Evolutionary conservation across 352 stramenopile species (phyloP).

Genomic region (Phytophthora chlamydospora): DNA sequence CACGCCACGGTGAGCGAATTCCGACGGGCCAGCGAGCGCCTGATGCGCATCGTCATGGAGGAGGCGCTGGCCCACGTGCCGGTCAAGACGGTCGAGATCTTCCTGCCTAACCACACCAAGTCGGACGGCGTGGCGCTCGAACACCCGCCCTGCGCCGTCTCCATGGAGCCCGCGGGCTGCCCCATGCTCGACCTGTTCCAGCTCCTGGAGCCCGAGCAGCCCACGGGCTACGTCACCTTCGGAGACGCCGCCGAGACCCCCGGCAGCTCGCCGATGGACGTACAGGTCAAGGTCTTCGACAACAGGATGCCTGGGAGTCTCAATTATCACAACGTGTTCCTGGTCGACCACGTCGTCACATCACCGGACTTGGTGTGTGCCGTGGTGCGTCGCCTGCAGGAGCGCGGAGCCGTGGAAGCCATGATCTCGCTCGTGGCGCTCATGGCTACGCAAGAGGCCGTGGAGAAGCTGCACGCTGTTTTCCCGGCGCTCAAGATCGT

Average conservation of each 20-base stretch:
- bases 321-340: conserved; percentile 57
- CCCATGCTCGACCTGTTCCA: conserved; percentile 46
- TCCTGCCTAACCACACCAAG: conserved; percentile 31
- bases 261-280: conserved; percentile 18
- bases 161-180: conserved; percentile 29
- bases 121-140: conserved; percentile 42
- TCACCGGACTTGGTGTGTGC: conserved; percentile 36
- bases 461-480: conserved; percentile 37
- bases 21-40: conserved; percentile 41
- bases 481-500: conserved; percentile 47
- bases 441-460: conserved; percentile 41
- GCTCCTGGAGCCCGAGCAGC: conserved; percentile 40
- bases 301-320: conserved; percentile 27
- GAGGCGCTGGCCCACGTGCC: conserved; percentile 51
- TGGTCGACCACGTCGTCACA: conserved; percentile 49
- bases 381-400: conserved; percentile 41
- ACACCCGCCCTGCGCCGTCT: conserved; percentile 45
- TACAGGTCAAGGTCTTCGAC: conserved; percentile 28
- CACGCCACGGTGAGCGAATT: conserved; percentile 42
- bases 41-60: conserved; percentile 64
- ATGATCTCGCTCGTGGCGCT: conserved; percentile 56
- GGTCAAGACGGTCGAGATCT: conserved; percentile 39
- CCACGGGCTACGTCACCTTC: conserved; percentile 33
- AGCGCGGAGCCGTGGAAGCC: conserved; percentile 44
- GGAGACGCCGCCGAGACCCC: conserved; percentile 14